phyloP scores from a whole-genome alignment of 345 rosid species.

The Corchorus olitorius region DNA sequence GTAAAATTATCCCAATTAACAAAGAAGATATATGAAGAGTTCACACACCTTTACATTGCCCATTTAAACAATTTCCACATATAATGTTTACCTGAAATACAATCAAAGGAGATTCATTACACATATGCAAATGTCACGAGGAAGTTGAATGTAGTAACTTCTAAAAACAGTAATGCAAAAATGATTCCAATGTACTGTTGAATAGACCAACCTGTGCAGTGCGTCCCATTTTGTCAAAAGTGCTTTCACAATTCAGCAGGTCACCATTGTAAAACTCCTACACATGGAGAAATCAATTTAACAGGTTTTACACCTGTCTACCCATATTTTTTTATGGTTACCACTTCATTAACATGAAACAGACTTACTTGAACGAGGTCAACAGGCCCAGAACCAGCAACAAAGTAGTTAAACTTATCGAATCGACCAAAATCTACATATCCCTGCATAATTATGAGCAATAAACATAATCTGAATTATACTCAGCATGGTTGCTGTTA shows the following conservation, averaged over 20 bases:
- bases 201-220: conserved; percentile 70
- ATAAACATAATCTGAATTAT: background rate
- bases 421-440: conserved; percentile 81
- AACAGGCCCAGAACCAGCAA: conserved; percentile 55
- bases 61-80: conserved; percentile 80
- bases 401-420: conserved; percentile 64
- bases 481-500: background rate
- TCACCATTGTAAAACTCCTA: conserved; percentile 88
- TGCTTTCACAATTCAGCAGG: conserved; percentile 67
- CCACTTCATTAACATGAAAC: background rate
- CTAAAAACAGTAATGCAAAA: background rate
- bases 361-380: conserved; percentile 74
- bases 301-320: background rate
- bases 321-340: background rate
- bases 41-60: conserved; percentile 76
- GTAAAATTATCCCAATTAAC: background rate
- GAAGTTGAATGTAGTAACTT: conserved; percentile 4
- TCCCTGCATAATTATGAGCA: conserved; percentile 58
- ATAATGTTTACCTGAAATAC: conserved; percentile 72
- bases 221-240: conserved; percentile 88
- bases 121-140: background rate
- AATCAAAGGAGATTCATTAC: conserved; percentile 10
- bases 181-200: conserved; percentile 9
- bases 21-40: conserved; percentile 19
- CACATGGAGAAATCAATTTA: conserved; percentile 18